Conservation (phyloP, 768 basidiomycete genomes). For the Kondoa subrosea region DNA sequence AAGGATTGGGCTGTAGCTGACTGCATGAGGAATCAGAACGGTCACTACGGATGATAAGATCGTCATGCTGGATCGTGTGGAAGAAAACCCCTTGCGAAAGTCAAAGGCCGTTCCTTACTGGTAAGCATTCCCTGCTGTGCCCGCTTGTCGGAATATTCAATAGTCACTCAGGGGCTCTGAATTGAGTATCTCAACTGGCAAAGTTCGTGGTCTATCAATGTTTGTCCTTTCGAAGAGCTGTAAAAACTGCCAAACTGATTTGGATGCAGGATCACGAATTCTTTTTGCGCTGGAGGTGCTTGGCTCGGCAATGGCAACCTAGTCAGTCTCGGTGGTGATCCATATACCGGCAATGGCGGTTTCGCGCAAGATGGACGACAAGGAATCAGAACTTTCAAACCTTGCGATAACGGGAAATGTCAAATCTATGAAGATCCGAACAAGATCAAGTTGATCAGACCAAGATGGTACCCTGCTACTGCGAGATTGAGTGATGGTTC, state of each 20-base stretch:
- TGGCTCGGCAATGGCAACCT: conserved; percentile 29
- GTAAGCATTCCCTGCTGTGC: background rate
- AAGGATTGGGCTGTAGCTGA: too few species aligned
- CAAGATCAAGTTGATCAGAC: conserved; percentile 53
- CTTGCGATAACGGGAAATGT: conserved; percentile 54
- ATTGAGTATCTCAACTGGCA: background rate
- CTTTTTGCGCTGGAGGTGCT: conserved; percentile 28
- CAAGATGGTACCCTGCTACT: conserved; percentile 34
- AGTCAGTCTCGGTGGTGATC: conserved; percentile 24
- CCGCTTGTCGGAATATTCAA: background rate
- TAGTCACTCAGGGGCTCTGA: background rate
- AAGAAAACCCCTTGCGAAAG: background rate
- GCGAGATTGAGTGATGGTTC: conserved; percentile 51
- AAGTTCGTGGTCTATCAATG: too few species aligned
- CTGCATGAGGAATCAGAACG: too few species aligned
- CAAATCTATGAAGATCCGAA: conserved; percentile 63
- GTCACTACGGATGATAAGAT: background rate
- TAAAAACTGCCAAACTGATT: background rate
- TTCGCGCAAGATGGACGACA: conserved; percentile 46
- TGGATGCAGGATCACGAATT: conserved; percentile 51
- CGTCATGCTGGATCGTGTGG: background rate
- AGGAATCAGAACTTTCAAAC: conserved; percentile 63
- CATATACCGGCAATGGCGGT: conserved; percentile 50
- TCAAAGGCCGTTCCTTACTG: background rate
- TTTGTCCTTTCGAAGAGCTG: background rate